Evolutionary conservation across 140 eudicot species (phyloP), one percentile per base, ranked within the genome.

Genomic region (Cichorium intybus): DNA sequence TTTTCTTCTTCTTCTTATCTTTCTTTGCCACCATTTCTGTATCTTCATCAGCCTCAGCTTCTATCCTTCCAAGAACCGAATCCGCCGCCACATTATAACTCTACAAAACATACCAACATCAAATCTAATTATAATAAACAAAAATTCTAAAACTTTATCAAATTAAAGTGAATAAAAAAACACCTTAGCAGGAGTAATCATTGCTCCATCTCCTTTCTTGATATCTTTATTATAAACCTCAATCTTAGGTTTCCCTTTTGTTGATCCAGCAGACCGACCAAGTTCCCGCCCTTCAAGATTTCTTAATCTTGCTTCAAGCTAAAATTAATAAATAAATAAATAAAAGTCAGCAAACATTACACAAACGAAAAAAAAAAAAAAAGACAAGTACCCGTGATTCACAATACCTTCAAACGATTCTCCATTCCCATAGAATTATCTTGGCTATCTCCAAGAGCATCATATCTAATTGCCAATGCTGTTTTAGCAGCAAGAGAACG

Each of bases 371-470:
- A 26, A 14, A 45, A 21, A 46, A 16, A 39, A 17, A 56, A 39
- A 47, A 21, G 34, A 12, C 47, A 59, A 43, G 24, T 0, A 47
- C 59, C 6, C 23, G 28, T 28, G 46, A 71, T n/a, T 2, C 18
- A 33, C 4, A 46, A 12, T 78, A 85, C 99, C 97, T 93, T 93
- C 64, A 73, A 78, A 39, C 97, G 82, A 58, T 86, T 88, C 67
- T 84, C 99, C 79, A 93, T 55, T 33, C 98, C 98, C 96, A 92
- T 88, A 24, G 98, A 72, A 59, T 88, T 88, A 67, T 92, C 98
- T 54, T 78, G 85, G 48, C 57, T 67, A 21, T 88, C 98, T 4
- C 95, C 92, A 69, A 88, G 89, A 65, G 98, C 98, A 77, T 92
- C 98, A 70, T 54, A 85, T 5, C 96, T 78, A 54, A 92, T 81